Base-by-base conservation (phyloP, 2,329 filamentous ascomycete genomes). In the Fusarium scirpi region DNA sequence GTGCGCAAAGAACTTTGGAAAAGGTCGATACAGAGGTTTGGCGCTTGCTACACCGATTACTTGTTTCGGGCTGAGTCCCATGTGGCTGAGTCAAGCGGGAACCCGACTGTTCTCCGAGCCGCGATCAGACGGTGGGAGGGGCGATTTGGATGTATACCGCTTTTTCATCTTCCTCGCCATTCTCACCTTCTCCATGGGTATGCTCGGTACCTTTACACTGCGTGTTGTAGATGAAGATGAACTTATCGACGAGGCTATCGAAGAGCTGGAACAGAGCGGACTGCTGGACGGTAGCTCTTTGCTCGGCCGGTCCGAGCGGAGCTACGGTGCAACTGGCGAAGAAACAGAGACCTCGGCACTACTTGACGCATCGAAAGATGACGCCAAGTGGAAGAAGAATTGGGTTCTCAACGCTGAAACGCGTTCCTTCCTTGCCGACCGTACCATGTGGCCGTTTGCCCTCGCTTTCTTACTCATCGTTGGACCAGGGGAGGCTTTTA, bases 1-100 rank as follows among this genome's bases (percentile, higher is more conserved):
- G 0, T 97, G 94, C 77, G 96, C 96, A 38, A 99, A 99, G 89
- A 99, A 98, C 82, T 99, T 98, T 81, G 94, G 94, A 51, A 90
- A 92, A 65, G 94, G 94, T 6, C 92, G 91, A 76, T 91, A 97
- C 76, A 92, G 95, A 75, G 96, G 96, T 0, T 83, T 99, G 53
- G 95, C 97, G 65, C 85, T 99, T 58, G 94, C 95, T 2, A 86
- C 93, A 64, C 96, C 96, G 2, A 98, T 98, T 78, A 94, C 96
- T 1, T 91, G 93, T 9, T 97, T 98, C 78, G 96, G 96, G 0
- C 81, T 99, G 60, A 97, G 94, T 77, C 94, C 94, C 49, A 95
- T 99, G 92, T 97, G 96, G 92, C 87, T 96, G 81, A 97, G 94
- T 75, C 95, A 98, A 82, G 83, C 97, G 25, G 95, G 91, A 30